Conservation (phyloP, 345 rosid genomes). For the Lumnitzera racemosa region DNA sequence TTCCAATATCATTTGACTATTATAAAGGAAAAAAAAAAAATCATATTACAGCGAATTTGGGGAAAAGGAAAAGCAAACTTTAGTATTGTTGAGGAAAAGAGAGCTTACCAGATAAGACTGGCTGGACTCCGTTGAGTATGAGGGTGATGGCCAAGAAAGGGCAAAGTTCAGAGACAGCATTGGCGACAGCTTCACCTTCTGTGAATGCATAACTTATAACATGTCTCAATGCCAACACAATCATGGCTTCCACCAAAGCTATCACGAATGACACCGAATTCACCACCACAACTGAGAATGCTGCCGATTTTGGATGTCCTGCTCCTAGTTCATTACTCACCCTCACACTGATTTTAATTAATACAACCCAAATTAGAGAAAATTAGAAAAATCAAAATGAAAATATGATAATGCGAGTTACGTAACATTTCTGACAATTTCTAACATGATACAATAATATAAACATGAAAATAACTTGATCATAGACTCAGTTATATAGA, state of each 20-base stretch:
- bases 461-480: no score
- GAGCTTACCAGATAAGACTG: conserved; percentile 29
- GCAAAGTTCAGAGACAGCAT: conserved; percentile 32
- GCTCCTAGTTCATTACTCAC: conserved; percentile 43
- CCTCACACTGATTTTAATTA: conserved; percentile 19
- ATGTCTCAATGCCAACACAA: conserved; percentile 24
- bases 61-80: no score
- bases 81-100: no score
- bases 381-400: neutral
- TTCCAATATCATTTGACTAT: no score
- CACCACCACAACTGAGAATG: conserved; percentile 26
- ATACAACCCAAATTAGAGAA: neutral
- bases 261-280: conserved; percentile 21
- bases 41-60: no score
- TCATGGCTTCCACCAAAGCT: conserved; percentile 18
- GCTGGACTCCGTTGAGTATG: conserved; percentile 35
- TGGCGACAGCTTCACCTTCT: conserved; percentile 23
- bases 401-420: no score
- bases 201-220: conserved; percentile 42
- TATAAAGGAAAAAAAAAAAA: no score
- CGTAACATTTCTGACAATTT: no score
- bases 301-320: conserved; percentile 32
- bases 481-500: no score
- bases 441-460: no score
- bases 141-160: conserved; percentile 30